Evolutionary conservation across 306 rosid species (phyloP), one percentile per base, ranked within the genome.

Genomic region (Gastrolobium villosum): DNA sequence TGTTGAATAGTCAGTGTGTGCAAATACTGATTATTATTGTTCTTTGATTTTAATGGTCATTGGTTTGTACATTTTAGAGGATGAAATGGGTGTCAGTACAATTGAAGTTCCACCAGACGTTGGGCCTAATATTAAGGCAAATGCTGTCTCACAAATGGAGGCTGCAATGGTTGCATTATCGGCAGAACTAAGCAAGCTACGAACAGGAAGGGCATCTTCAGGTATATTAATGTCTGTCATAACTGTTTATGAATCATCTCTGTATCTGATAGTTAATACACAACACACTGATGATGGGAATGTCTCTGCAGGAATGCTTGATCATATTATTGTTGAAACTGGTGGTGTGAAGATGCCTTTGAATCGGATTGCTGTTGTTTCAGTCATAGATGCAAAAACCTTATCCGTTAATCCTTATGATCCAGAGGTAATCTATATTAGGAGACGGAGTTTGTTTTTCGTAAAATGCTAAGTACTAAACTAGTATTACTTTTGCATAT

Each of bases 151-250:
- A 50, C 98, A 82, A 81, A 95, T 95, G 99, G 96, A 95, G 79
- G 87, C 96, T 34, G 92, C 92, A 10, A 83, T 91, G 60, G 65
- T 87, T 48, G 96, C 98, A 35, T 85, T 95, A 74, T 87, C 91
- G 1, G 84, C 83, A 34, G 99, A 95, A 28, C 79, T 95, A 44
- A 87, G 66, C 87, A 93, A 95, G 68, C 90, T 89, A 44, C 77
- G 98, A 31, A 89, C 99, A 7, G 99, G 99, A 81, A 90, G 99
- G 83, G 99, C 99, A 62, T 82, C 99, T 26, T 79, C 99, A 56
- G 99, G 99, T 95, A 82, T 79, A 55, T 75, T 63, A 28, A 43
- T 43, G 39, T 20, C 7, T 35, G 43, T 30, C 37, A 4, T 60
- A 2, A 5, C 41, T 59, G 10, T 72, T 28, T 53, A 63, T 15